A percentile compares a stretch with the other conserved stretches of the same genome.
These are phyloP conservation scores for Pittosporum tobira DNA, from an alignment of 129 eudicot genomes.

Conservation along the genomic window DNA sequence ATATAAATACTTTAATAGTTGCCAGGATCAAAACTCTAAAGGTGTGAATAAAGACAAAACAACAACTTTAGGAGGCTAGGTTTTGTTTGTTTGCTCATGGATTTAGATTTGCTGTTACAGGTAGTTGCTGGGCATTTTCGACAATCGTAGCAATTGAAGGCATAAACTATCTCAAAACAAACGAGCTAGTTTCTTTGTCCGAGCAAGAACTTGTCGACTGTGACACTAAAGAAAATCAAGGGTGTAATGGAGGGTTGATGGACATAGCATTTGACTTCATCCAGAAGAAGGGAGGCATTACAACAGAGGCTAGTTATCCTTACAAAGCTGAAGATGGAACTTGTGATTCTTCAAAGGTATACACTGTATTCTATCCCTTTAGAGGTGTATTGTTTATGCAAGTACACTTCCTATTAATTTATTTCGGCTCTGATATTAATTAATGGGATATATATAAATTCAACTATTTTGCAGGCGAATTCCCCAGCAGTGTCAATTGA, in stretches of 20 bases:
- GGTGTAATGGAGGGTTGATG: slow-evolving; percentile 92
- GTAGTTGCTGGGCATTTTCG: slow-evolving; percentile 99
- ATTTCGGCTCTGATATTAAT: too few relatives aligned
- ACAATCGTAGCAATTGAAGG: slow-evolving; percentile 87
- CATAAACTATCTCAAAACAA: slow-evolving; percentile 70
- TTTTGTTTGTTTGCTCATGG: background rate
- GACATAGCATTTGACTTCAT: slow-evolving; percentile 74
- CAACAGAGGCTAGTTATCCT: slow-evolving; percentile 61
- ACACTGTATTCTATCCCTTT: background rate
- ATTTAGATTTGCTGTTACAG: slow-evolving; percentile 30
- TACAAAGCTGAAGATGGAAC: slow-evolving; percentile 56
- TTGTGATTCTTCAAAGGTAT: slow-evolving; percentile 62
- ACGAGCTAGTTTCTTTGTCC: slow-evolving; percentile 60
- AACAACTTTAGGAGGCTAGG: background rate
- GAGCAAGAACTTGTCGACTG: slow-evolving; percentile 96
- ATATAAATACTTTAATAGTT: background rate
- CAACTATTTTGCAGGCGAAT: slow-evolving; percentile 29
- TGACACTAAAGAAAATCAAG: slow-evolving; percentile 60
- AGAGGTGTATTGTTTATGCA: too few relatives aligned
- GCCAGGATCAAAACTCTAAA: background rate
- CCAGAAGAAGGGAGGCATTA: slow-evolving; percentile 58
- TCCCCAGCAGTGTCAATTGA: slow-evolving; percentile 66
- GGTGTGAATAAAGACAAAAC: background rate
- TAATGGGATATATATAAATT: background rate
- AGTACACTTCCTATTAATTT: too few relatives aligned